Conservation (phyloP, 108 stramenopile species). For the Chaetoceros muelleri region DNA sequence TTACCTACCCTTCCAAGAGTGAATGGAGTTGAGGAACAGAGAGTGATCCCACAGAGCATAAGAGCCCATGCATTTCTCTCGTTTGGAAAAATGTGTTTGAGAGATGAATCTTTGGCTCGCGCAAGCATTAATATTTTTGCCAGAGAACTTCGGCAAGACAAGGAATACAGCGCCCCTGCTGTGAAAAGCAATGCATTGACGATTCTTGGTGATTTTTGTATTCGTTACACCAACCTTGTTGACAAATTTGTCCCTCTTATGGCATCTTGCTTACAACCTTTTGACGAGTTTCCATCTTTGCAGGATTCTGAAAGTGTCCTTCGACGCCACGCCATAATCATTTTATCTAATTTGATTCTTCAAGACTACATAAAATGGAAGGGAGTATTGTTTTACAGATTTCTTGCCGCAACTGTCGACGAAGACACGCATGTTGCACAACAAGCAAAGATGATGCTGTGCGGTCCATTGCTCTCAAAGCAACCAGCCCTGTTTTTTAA, state of each 20-base stretch:
- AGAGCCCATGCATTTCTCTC: constrained; percentile 77
- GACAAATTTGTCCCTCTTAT: constrained; percentile 87
- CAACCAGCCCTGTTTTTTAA: constrained; percentile 75
- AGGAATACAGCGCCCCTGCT: constrained; percentile 23
- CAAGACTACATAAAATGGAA: constrained; percentile 97
- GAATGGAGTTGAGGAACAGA: constrained; percentile 6
- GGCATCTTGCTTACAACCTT: constrained; percentile 84
- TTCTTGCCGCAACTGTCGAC: constrained; percentile 85
- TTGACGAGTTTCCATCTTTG: constrained; percentile 16
- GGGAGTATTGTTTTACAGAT: constrained; percentile 80
- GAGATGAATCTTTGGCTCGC: constrained; percentile 79
- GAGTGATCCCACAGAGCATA: constrained; percentile 23
- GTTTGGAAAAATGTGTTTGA: constrained; percentile 86
- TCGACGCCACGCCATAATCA: constrained; percentile 80
- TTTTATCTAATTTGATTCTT: constrained; percentile 75
- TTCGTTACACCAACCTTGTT: constrained; percentile 84
- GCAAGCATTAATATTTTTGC: constrained; percentile 69
- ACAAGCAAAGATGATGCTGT: constrained; percentile 61
- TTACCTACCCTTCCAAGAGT: constrained; percentile 36
- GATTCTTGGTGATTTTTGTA: constrained; percentile 86
- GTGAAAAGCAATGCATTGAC: constrained; percentile 84
- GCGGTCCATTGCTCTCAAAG: constrained; percentile 59
- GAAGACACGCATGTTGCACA: constrained; percentile 70
- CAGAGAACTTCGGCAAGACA: constrained; percentile 67
- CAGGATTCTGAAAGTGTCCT: constrained; percentile 27